phyloP scores from a whole-genome alignment of 1,139 yeast species.

The Geotrichum aggregatum region DNA sequence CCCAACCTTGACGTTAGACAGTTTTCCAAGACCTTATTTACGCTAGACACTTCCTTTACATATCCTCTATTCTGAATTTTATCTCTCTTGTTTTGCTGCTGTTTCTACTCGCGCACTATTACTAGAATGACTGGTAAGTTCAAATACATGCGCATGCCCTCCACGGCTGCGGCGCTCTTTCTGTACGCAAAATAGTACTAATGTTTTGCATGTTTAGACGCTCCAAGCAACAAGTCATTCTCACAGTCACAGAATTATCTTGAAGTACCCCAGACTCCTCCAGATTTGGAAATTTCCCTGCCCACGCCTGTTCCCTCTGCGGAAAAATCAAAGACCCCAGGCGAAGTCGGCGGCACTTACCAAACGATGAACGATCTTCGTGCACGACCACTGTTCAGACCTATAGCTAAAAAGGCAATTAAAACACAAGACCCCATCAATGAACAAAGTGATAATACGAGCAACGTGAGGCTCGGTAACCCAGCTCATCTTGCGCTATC shows the following conservation, averaged over 20 bases:
- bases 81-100: neutral
- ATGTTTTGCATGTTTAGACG: neutral
- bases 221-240: no score
- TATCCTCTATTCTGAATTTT: neutral
- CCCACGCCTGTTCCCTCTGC: constrained; percentile 3
- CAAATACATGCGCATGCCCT: neutral
- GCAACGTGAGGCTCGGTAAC: no score
- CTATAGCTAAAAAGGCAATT: neutral
- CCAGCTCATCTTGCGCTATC: neutral
- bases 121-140: constrained; percentile 1
- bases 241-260: neutral
- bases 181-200: neutral
- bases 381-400: neutral
- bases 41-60: neutral
- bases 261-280: constrained; percentile 6
- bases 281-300: constrained; percentile 6
- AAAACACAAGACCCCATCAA: no score
- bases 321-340: neutral
- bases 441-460: no score
- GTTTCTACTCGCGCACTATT: no score
- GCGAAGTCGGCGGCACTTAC: neutral
- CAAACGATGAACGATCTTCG: neutral
- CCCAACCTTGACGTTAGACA: neutral
- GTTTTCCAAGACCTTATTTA: neutral
- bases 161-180: neutral